Base-by-base conservation (phyloP, 2,329 filamentous ascomycete species). In the Monilinia laxa region DNA sequence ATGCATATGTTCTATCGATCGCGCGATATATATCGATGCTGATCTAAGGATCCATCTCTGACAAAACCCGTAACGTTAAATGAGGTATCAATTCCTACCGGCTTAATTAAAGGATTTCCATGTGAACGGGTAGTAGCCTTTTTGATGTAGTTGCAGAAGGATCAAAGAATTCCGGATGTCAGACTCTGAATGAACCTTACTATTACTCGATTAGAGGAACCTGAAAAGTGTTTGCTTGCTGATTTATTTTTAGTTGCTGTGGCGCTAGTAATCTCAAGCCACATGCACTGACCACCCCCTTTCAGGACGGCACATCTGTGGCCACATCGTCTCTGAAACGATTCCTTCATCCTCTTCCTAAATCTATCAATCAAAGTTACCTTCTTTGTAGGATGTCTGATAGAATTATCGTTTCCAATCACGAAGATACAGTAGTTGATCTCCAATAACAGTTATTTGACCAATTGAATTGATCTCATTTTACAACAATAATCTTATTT, bases 101-200 rank as follows among this genome's bases (percentile, higher is more conserved):
- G 28, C 25, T 25, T 2, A 6, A 49, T 51, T 47, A 11, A 38
- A 49, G 23, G 54, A 23, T 14, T 3, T 6, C 35, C 18, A 18
- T 4, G 38, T 38, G 16, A 38, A 35, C 47, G 1, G 28, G 20
- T 20, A 45, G 4, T 40, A 35, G 2, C 25, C 25, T 9, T 12
- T 52, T 64, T 25, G 20, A 57, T 57, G 47, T 25, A 23, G 55
- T 31, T 42, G 18, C 14, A 52, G 25, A 35, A 65, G 64, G 64
- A 65, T 52, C 23, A n/a, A 65, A 14, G 10, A 7, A 60, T 51
- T 60, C 45, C 45, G 14, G 28, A 60, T 38, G 42, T 59, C 40
- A 65, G 23, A 59, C 7, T 28, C 18, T 65, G 38, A 53, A 53
- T 53, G 35, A 20, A 35, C 7, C 4, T 35, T 9, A 35, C 31